Percentiles rank a stretch among this genome's conserved stretches.
These are phyloP conservation scores for Dioscorea dumetorum DNA, from an alignment of 106 monocot genomes.

Conservation along the genomic window DNA sequence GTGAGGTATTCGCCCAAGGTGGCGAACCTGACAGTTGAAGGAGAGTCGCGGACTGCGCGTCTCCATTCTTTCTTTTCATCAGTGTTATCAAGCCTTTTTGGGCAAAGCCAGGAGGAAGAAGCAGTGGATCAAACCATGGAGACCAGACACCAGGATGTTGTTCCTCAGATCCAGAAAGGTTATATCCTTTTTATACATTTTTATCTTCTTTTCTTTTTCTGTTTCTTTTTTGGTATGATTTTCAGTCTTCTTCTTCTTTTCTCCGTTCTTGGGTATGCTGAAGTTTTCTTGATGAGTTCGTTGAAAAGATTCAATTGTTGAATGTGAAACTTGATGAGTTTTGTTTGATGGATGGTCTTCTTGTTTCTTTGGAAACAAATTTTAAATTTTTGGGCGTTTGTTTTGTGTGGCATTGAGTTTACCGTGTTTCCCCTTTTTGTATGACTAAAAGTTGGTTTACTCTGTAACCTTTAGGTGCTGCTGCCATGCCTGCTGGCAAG, in stretches of 20 bases:
- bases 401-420: not conserved
- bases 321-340: not conserved
- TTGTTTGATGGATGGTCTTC: not conserved
- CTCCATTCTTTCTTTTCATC: constrained; percentile 26
- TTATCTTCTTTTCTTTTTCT: not conserved
- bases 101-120: constrained; percentile 8
- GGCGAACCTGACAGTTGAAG: constrained; percentile 6
- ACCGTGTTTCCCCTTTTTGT: not conserved
- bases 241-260: not conserved
- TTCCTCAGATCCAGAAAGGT: constrained; percentile 20
- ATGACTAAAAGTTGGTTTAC: not conserved
- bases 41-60: constrained; percentile 18
- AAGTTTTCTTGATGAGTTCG: not conserved
- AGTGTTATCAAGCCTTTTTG: constrained; percentile 23
- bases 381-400: not conserved
- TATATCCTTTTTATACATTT: not conserved
- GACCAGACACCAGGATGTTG: constrained; percentile 7
- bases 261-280: not conserved
- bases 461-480: constrained; percentile 17
- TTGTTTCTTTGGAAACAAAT: no score
- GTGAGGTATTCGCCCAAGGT: not conserved
- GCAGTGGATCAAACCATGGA: constrained; percentile 18
- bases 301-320: not conserved
- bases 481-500: constrained; percentile 16
- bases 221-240: not conserved